Evolutionary conservation across 225 moss, liverwort and hornwort species (phyloP).

Genomic region (Takakia lepidozioides): DNA sequence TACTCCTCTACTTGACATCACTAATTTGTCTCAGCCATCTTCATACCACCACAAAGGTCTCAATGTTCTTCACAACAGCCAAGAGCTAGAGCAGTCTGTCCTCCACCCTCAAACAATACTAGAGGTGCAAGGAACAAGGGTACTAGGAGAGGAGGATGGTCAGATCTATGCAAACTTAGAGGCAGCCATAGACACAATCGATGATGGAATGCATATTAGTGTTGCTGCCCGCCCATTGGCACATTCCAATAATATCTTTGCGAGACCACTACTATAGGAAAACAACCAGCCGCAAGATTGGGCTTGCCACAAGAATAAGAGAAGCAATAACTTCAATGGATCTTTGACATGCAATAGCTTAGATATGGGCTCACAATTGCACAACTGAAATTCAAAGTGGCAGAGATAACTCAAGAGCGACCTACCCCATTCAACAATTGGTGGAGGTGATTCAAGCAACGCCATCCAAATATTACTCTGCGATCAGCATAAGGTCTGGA

Average conservation of each 20-base stretch:
- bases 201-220: neutral
- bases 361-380: neutral
- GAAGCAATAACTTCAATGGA: too few relatives aligned
- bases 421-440: neutral
- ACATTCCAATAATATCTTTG: neutral
- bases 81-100: too few relatives aligned
- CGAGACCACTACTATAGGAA: neutral
- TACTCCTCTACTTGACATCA: neutral
- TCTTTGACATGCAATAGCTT: neutral
- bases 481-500: neutral
- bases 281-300: neutral
- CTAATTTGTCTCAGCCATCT: neutral
- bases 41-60: too few relatives aligned
- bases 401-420: neutral
- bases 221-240: neutral
- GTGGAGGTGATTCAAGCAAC: neutral
- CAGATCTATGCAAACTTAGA: neutral
- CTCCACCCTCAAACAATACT: too few relatives aligned
- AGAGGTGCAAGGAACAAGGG: neutral
- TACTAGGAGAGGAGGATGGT: neutral
- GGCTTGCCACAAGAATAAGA: neutral
- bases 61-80: too few relatives aligned
- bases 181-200: neutral
- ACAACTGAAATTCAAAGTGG: neutral
- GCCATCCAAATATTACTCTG: neutral